These are phyloP conservation scores for Naganishia sp. DNA, from an alignment of 1,284 basidiomycete species.

Conservation along the genomic window DNA sequence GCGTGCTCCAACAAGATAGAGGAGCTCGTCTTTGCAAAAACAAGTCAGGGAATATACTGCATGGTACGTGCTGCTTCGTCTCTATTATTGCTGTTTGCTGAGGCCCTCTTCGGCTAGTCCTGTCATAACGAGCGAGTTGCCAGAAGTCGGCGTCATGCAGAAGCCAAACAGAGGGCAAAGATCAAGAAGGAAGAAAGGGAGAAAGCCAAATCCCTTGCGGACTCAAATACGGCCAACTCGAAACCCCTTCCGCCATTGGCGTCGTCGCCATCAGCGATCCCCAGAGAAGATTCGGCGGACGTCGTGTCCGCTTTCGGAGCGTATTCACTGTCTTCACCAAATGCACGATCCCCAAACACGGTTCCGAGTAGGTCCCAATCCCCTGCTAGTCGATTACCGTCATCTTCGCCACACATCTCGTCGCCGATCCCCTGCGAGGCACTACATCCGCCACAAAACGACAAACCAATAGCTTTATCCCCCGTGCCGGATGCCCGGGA, in stretches of 20 bases:
- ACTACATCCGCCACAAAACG: neutral
- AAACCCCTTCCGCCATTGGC: neutral
- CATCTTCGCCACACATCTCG: neutral
- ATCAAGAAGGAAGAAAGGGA: conserved; percentile 46
- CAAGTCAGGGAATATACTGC: conserved; percentile 96
- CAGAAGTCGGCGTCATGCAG: conserved; percentile 82
- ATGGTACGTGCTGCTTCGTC: conserved; percentile 61
- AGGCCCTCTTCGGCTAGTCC: conserved; percentile 45
- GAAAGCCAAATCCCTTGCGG: conserved; percentile 34
- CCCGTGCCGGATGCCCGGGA: conserved; percentile 22
- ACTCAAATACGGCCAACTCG: neutral
- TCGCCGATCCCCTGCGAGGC: neutral
- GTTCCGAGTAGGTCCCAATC: conserved; percentile 2
- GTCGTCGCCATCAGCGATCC: neutral
- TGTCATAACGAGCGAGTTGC: conserved; percentile 97
- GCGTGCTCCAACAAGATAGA: conserved; percentile 93
- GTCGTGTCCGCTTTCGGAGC: conserved; percentile 3
- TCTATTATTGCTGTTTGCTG: conserved; percentile 10
- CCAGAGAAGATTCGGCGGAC: neutral
- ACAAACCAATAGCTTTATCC: conserved; percentile 12
- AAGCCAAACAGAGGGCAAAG: conserved; percentile 60
- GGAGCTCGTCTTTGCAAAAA: conserved; percentile 98
- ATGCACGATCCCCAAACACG: conserved; percentile 1
- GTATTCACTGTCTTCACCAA: conserved; percentile 4
- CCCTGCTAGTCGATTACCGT: conserved; percentile 5